phyloP scores from a whole-genome alignment of 176 grass and related monocot genomes.

The Thalia dealbata region DNA sequence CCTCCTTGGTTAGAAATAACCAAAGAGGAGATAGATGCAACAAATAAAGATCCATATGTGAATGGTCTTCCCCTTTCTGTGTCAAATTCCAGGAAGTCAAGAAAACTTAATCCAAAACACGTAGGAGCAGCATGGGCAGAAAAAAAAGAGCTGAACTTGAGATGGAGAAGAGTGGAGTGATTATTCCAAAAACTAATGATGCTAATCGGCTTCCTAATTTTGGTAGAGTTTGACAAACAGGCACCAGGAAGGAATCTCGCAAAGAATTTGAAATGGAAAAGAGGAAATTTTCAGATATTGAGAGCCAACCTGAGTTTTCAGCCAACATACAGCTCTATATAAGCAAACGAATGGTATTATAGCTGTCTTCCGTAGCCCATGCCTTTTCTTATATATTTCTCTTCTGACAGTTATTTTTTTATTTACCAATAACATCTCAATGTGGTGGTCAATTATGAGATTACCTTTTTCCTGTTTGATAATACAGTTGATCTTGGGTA shows the following conservation, averaged over 20 bases:
- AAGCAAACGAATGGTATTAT: conserved; percentile 81
- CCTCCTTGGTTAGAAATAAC: conserved; percentile 80
- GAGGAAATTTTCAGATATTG: conserved; percentile 23
- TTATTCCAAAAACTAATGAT: conserved; percentile 33
- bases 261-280: conserved; percentile 71
- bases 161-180: conserved; percentile 58
- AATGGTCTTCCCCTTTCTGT: conserved; percentile 11
- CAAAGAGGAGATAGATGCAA: conserved; percentile 20
- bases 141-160: conserved; percentile 75
- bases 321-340: conserved; percentile 72
- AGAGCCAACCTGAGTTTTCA: conserved; percentile 26
- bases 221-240: conserved; percentile 77
- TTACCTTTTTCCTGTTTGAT: not conserved
- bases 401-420: conserved; percentile 6
- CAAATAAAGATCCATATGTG: conserved; percentile 18
- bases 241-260: conserved; percentile 72
- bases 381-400: not conserved
- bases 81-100: conserved; percentile 31
- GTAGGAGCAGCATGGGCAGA: conserved; percentile 95
- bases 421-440: not conserved
- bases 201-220: conserved; percentile 94
- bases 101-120: conserved; percentile 77
- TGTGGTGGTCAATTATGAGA: not conserved
- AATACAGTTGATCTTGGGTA: not conserved
- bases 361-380: conserved; percentile 1